These are phyloP conservation scores for Pholiota molesta DNA, from an alignment of 768 basidiomycete genomes.

Conservation along the genomic window DNA sequence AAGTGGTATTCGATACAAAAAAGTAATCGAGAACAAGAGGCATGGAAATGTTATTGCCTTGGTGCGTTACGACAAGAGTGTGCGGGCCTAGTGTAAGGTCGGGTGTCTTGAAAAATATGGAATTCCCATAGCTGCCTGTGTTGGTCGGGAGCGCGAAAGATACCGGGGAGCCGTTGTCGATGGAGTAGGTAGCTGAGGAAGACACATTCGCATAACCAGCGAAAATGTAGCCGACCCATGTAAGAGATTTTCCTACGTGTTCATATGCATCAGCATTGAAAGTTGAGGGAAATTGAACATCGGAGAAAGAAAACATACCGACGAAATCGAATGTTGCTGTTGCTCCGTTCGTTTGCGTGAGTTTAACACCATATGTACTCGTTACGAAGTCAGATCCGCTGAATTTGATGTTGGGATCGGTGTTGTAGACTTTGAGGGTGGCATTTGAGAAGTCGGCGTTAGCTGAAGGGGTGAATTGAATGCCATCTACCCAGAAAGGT, in stretches of 20 bases:
- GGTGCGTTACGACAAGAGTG: background rate
- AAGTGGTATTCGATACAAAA: background rate
- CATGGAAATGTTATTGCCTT: background rate
- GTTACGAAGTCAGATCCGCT: background rate
- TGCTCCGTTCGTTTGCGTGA: background rate
- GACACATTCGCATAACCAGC: background rate
- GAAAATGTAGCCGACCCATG: background rate
- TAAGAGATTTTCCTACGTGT: background rate
- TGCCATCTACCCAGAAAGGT: background rate
- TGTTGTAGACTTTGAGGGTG: background rate
- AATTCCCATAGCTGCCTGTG: background rate
- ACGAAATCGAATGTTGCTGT: background rate
- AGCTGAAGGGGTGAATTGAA: background rate
- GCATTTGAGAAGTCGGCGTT: background rate
- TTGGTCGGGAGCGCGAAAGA: background rate
- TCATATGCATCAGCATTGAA: no score
- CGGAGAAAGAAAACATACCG: background rate
- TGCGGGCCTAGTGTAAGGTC: background rate
- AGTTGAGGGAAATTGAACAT: background rate
- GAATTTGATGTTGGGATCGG: background rate
- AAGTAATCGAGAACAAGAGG: background rate
- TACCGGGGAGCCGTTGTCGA: background rate
- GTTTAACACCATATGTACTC: background rate
- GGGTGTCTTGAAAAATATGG: background rate
- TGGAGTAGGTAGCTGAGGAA: background rate